phyloP scores from a whole-genome alignment of 345 rosid genomes.

The Syzygium aqueum region DNA sequence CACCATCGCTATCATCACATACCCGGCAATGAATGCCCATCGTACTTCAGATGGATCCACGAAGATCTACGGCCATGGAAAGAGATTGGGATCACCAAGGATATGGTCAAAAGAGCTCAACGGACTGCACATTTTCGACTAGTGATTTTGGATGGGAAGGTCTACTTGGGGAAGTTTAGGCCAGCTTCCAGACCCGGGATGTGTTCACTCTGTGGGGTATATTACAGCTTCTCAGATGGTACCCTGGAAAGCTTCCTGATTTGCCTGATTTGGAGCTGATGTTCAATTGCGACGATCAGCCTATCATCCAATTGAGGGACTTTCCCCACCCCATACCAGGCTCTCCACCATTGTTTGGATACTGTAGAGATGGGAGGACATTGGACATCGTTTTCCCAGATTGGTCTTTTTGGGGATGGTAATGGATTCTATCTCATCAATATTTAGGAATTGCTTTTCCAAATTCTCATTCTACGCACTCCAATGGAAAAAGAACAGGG shows the following conservation, averaged over 20 bases:
- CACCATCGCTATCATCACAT: not conserved
- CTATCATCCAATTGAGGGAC: conserved; percentile 24
- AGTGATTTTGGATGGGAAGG: conserved; percentile 47
- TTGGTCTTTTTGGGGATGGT: conserved; percentile 94
- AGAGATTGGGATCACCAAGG: conserved; percentile 43
- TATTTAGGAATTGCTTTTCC: conserved; percentile 1
- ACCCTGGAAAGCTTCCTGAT: conserved; percentile 63
- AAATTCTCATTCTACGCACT: conserved; percentile 1
- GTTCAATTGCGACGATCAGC: conserved; percentile 53
- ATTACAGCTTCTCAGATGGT: conserved; percentile 56
- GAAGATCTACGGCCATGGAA: conserved; percentile 70
- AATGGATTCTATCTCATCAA: conserved; percentile 20
- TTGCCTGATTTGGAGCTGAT: conserved; percentile 71
- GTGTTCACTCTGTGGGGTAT: conserved; percentile 61
- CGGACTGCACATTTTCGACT: conserved; percentile 49
- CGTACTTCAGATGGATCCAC: conserved; percentile 73
- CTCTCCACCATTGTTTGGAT: conserved; percentile 57
- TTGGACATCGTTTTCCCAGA: conserved; percentile 81
- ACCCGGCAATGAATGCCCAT: conserved; percentile 30
- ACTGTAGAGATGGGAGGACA: conserved; percentile 35
- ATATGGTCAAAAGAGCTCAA: conserved; percentile 37
- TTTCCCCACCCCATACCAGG: conserved; percentile 17
- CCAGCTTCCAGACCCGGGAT: conserved; percentile 41
- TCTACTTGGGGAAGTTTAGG: conserved; percentile 43
- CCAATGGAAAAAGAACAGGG: conserved; percentile 9